Evolutionary conservation across 495 filamentous ascomycete genomes (phyloP), one percentile per base, ranked within the genome.

Genomic region (Lepidopterella palustris): DNA sequence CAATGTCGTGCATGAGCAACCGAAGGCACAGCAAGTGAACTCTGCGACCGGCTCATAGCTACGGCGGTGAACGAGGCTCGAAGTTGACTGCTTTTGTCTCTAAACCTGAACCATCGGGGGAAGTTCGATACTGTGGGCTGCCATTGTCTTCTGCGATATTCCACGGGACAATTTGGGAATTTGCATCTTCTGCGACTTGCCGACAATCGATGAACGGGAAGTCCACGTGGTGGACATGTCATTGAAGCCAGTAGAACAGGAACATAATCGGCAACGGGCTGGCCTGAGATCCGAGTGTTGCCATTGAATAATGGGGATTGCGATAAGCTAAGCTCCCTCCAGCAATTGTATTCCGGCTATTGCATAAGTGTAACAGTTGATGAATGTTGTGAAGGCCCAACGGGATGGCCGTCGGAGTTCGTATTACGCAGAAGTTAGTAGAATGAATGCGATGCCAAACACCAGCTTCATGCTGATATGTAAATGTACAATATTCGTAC

Each of bases 401-500:
- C 6, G 31, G 6, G 15, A 15, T 15, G 31, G 31, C 31, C 31
- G 31, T 6, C 31, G 31, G 15, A 35, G 6, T 15, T 35, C 31
- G 31, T 15, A 35, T 35, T 15, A 35, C 15, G 31, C 31, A 35
- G 15, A 35, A 35, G 31, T 6, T 35, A 35, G 6, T n/a, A n/a
- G n/a, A n/a, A n/a, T n/a, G n/a, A n/a, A n/a, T n/a, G n/a, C n/a
- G n/a, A n/a, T n/a, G n/a, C n/a, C 31, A 6, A 6, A 15, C 31
- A 35, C 45, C n/a, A 49, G 11, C 21, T 49, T 24, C 45, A 49
- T 21, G 4, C 10, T 2, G n/a, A 49, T 2, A 24, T 49, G 11
- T 49, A 35, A 49, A 45, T 45, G 39, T 57, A 65, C 60, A 62
- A 25, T 66, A 66, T 53, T 60, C 42, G 52, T 62, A 66, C 59